Conservation (phyloP, 768 basidiomycete genomes). For the Mycena latifolia region DNA sequence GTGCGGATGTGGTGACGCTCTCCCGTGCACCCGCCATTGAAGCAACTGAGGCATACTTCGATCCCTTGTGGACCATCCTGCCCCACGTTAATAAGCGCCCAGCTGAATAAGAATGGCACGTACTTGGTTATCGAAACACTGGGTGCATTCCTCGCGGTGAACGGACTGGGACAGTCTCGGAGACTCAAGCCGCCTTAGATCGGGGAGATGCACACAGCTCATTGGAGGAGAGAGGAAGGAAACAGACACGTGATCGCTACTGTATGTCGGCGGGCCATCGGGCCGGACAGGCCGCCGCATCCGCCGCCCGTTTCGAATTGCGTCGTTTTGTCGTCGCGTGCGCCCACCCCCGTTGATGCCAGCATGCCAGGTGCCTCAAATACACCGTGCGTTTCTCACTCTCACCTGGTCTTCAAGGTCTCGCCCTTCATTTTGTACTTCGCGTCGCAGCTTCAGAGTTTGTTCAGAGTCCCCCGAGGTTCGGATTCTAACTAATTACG, state of each 20-base stretch:
- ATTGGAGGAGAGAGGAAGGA: constrained; percentile 35
- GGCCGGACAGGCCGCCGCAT: too few species aligned
- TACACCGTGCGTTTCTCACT: too few species aligned
- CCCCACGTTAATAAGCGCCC: constrained; percentile 15
- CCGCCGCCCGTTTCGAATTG: too few species aligned
- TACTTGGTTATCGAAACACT: constrained; percentile 96
- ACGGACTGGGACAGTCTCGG: constrained; percentile 80
- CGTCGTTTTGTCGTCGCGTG: too few species aligned
- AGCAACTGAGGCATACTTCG: constrained; percentile 92
- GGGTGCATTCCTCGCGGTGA: constrained; percentile 95
- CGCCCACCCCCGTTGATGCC: too few species aligned
- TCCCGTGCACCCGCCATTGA: constrained; percentile 90
- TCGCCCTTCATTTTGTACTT: too few species aligned
- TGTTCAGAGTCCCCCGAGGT: too few species aligned
- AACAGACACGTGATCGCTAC: constrained; percentile 7
- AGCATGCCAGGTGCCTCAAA: neutral
- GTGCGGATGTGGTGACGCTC: constrained; percentile 79
- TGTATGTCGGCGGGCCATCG: too few species aligned
- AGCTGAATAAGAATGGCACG: constrained; percentile 23
- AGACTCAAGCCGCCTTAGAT: constrained; percentile 61
- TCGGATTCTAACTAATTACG: too few species aligned
- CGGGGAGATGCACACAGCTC: constrained; percentile 67
- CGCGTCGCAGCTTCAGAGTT: too few species aligned
- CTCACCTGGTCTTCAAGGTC: too few species aligned
- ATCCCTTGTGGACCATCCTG: constrained; percentile 83